Conservation (phyloP, 306 rosid genomes). For the Cicer judaicum region DNA sequence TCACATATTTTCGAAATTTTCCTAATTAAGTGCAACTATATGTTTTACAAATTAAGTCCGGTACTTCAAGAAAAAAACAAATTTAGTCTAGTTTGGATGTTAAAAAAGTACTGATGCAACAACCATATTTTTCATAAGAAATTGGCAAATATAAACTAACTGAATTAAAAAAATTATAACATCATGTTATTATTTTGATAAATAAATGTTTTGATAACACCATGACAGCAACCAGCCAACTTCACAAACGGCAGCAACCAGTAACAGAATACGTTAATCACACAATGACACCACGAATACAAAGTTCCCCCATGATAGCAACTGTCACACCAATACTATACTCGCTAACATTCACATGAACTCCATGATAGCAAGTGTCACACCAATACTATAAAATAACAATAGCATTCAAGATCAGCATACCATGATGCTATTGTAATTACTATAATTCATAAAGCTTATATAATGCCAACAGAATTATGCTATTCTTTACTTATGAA, state of each 20-base stretch:
- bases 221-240: not conserved
- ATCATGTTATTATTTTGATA: not conserved
- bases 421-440: not conserved
- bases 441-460: not conserved
- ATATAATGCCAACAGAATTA: not conserved
- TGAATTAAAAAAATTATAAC: not conserved
- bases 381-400: not conserved
- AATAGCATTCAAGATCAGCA: not conserved
- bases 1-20: not conserved
- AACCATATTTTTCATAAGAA: constrained; percentile 27
- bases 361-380: not conserved
- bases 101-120: not conserved
- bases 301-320: not conserved
- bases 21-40: not conserved
- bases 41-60: not conserved
- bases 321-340: not conserved
- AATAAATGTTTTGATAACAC: not conserved
- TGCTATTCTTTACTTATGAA: not conserved
- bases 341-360: not conserved
- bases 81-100: not conserved
- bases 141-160: not conserved
- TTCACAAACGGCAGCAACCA: not conserved
- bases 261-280: not conserved
- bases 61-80: not conserved
- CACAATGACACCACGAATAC: not conserved